Base-by-base conservation (phyloP, 2,329 filamentous ascomycete genomes). In the Huntiella abstrusa region DNA sequence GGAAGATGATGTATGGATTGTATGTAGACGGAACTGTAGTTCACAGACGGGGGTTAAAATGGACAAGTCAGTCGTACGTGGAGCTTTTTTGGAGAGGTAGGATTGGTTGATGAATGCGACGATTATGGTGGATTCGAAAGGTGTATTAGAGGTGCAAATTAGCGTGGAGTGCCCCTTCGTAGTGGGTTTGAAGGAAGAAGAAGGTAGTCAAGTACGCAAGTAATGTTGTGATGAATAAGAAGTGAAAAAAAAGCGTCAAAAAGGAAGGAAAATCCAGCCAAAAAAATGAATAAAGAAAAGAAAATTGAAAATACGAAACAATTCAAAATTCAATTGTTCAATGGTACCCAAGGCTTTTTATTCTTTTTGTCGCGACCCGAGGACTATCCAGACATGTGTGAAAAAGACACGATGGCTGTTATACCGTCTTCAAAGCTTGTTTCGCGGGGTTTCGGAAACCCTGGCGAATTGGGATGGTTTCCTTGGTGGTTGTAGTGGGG, bases 341-440 rank as follows among this genome's bases (percentile, higher is more conserved):
- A 41, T 5, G 35, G 22, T 28, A 45, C 43, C 28, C 13, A 41
- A 33, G 40, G 22, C 19, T 28, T 28, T 28, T 28, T 28, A 28
- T 28, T 28, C 22, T 28, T 28, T 28, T 28, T 28, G 22, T 28
- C 22, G 22, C 22, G 22, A 28, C 22, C 8, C 22, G 8, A 28
- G 22, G 22, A 28, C 7, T 28, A 28, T 28, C 17, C 17, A 28
- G 22, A 28, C 22, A 28, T 28, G 22, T 28, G 8, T 36, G 40
- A 47, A 44, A 49, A 49, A 44, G 44, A 49, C 43, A 49, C 47
- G 47, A 49, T 49, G 39, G 17, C 47, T 49, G 38, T 45, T 46
- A 22, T 42, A 33, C 15, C n/a, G 33, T 38, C 17, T 10, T 19
- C 22, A 13, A 40, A 41, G 39, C 39, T 22, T 42, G 22, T 32